A percentile compares a stretch with the other conserved stretches of the same genome.
Evolutionary conservation across 306 rosid genomes (phyloP).

Genomic region (Betula pendula): DNA sequence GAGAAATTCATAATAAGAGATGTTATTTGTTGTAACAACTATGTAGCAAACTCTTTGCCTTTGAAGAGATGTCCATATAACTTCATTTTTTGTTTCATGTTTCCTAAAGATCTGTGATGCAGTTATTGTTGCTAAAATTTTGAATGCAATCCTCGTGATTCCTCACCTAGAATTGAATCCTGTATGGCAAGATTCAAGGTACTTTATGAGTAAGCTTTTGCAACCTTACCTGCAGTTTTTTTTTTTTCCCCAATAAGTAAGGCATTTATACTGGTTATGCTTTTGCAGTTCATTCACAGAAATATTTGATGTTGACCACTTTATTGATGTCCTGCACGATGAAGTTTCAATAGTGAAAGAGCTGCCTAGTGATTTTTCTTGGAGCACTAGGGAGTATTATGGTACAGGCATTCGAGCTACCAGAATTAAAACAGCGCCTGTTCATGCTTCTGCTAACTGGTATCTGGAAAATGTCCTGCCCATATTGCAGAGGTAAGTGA

Average conservation of each 20-base stretch:
- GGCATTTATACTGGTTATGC: slow-evolving; percentile 1
- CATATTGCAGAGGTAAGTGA: slow-evolving; percentile 73
- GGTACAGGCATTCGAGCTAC: slow-evolving; percentile 70
- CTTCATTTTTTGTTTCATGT: slow-evolving; percentile 11
- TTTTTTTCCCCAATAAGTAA: neutral
- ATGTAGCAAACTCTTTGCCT: neutral
- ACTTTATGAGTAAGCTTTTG: neutral
- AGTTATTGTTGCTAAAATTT: slow-evolving; percentile 87
- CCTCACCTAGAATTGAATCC: slow-evolving; percentile 92
- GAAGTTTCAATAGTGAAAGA: slow-evolving; percentile 81
- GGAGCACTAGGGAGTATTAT: slow-evolving; percentile 96
- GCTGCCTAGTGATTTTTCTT: slow-evolving; percentile 76
- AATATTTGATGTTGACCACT: slow-evolving; percentile 96
- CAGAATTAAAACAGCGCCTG: slow-evolving; percentile 91
- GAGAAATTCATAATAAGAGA: neutral
- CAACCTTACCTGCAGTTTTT: neutral
- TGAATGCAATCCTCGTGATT: slow-evolving; percentile 94
- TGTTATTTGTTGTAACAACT: neutral
- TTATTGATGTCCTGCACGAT: slow-evolving; percentile 75
- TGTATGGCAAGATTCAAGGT: slow-evolving; percentile 96
- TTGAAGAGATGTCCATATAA: neutral
- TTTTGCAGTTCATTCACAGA: slow-evolving; percentile 81
- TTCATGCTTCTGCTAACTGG: slow-evolving; percentile 90
- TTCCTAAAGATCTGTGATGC: slow-evolving; percentile 89
- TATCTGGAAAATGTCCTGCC: slow-evolving; percentile 89